phyloP scores from a whole-genome alignment of 2,329 filamentous ascomycete genomes.

The Paecilomyces formosus region DNA sequence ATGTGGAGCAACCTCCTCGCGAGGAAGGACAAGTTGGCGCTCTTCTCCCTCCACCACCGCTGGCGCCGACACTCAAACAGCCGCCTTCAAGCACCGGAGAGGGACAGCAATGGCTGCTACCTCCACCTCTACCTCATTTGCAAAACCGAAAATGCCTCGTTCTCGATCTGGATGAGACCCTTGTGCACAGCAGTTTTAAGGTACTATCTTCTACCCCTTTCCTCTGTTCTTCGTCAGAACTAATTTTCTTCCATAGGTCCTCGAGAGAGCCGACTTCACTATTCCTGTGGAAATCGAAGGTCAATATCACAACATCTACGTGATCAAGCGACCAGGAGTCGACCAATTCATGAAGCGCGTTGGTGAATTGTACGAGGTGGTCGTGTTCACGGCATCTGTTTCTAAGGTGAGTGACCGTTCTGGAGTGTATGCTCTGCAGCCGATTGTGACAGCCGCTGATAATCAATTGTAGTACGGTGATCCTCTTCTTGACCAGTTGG shows the following conservation, averaged over 20 bases:
- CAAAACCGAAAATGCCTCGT: conserved; percentile 90
- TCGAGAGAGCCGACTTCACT: conserved; percentile 97
- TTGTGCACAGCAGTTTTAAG: conserved; percentile 99
- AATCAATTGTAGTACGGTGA: conserved; percentile 68
- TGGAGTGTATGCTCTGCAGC: not conserved
- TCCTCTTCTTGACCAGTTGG: conserved; percentile 87
- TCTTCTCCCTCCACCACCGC: conserved; percentile 50
- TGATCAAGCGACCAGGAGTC: conserved; percentile 97
- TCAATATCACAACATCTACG: conserved; percentile 98
- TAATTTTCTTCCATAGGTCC: conserved; percentile 53
- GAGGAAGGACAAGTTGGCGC: conserved; percentile 40
- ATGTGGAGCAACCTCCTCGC: conserved; percentile 34
- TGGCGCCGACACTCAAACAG: conserved; percentile 27
- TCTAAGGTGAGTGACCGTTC: conserved; percentile 65
- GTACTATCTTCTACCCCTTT: conserved; percentile 40
- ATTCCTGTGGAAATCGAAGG: conserved; percentile 99
- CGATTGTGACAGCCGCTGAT: conserved; percentile 9
- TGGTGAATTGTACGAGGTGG: conserved; percentile 94
- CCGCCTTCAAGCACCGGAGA: conserved; percentile 27
- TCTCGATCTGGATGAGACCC: conserved; percentile 88
- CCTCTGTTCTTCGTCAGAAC: conserved; percentile 2
- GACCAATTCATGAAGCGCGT: conserved; percentile 99
- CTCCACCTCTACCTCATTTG: conserved; percentile 71
- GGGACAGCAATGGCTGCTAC: conserved; percentile 66
- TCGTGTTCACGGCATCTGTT: conserved; percentile 96